Evolutionary conservation across 768 basidiomycete genomes (phyloP), one percentile per base, ranked within the genome.

Genomic region (Tremella mesenterica): DNA sequence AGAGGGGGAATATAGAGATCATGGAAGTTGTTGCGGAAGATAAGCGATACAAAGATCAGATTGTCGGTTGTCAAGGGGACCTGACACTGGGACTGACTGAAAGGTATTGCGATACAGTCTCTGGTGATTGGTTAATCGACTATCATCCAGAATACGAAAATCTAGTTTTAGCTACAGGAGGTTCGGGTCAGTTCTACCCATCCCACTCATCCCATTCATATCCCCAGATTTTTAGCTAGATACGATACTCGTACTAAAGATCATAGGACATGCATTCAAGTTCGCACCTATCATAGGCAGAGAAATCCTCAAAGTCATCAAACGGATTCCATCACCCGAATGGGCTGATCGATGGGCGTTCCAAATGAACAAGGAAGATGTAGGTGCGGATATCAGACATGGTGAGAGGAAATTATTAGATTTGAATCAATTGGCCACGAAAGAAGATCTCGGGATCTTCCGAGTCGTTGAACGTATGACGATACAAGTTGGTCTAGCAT

Each of bases 91-190:
- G 6, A 10, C 26, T 61, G 44, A 44, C 18, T 16, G 30, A 43
- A 58, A 91, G 88, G 88, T 96, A 96, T 70, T 84, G 84, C 21
- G 92, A 95, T 63, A 82, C 89, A 4, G 79, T 83, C 1, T 85
- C 91, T 64, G 84, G 82, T 2, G 80, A 96, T 71, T 96, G 89
- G 88, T 76, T 95, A 38, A 88, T 96, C 59, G 87, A 90, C 23
- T 80, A 75, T 55, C 81, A 85, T 59, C 81, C 82, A 0, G 70
- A 71, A 13, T 72, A 76, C 23, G 43, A 60, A 3, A 79, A 79
- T 5, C 67, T 96, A 10, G 71, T 91, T 48, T 71, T 96, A 26
- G 92, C 90, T 1, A 92, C 92, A 0, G 87, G 81, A 16, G 93
- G 85, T 6, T 88, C 51, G 57, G n/a, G n/a, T n/a, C n/a, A n/a